Evolutionary conservation across 345 rosid genomes (phyloP).

Genomic region (Conringia planisiliqua): DNA sequence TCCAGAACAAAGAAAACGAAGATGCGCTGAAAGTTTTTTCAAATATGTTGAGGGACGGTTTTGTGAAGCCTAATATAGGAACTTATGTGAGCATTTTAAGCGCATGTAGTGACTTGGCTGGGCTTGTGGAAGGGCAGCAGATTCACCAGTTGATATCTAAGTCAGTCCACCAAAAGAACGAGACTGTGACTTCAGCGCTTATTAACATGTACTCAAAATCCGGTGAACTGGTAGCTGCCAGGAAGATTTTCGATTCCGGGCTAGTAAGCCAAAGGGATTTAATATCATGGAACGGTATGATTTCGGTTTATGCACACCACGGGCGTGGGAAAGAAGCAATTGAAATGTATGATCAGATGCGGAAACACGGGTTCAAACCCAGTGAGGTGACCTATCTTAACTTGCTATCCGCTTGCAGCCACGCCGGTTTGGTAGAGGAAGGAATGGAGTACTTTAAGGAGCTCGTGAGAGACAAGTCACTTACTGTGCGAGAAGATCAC

Average conservation of each 20-base stretch:
- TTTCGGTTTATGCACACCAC: constrained; percentile 73
- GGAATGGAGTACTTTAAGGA: constrained; percentile 54
- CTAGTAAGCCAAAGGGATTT: constrained; percentile 44
- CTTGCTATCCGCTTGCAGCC: constrained; percentile 68
- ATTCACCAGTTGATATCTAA: constrained; percentile 60
- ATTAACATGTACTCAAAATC: constrained; percentile 77
- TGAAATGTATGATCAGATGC: constrained; percentile 57
- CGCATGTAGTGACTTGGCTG: constrained; percentile 66
- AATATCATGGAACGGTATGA: constrained; percentile 68
- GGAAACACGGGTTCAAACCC: constrained; percentile 44
- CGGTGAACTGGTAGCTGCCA: constrained; percentile 51
- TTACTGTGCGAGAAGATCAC: constrained; percentile 59
- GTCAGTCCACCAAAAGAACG: constrained; percentile 45
- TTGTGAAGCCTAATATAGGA: constrained; percentile 52
- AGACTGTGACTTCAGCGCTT: constrained; percentile 57
- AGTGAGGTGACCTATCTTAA: constrained; percentile 60
- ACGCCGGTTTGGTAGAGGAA: constrained; percentile 64
- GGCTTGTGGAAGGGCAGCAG: constrained; percentile 67
- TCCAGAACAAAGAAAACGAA: constrained; percentile 50
- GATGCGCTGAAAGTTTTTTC: constrained; percentile 51
- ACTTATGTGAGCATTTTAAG: constrained; percentile 62
- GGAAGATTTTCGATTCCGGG: constrained; percentile 53
- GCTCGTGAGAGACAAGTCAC: constrained; percentile 43
- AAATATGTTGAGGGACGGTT: constrained; percentile 48
- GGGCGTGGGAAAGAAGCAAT: constrained; percentile 64